These are phyloP conservation scores for Hordeum vulgare DNA, from an alignment of 176 grass and related monocot species.

Conservation along the genomic window MorexV3_pseudomolecules_assembly NC_058520.1:450121326-450121825, in stretches of 20 bases:
- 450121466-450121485: no score
- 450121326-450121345: no score
- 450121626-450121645: not conserved
- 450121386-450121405: no score
- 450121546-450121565: not conserved
- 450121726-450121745: not conserved
- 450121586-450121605: not conserved
- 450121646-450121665: not conserved
- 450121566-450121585: not conserved
- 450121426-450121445: no score
- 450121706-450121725: not conserved
- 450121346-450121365: no score
- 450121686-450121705: not conserved
- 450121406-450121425: no score
- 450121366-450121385: no score
- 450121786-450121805: slow-evolving; percentile 10
- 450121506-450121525: no score
- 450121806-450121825: no score
- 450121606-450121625: not conserved
- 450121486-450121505: no score
- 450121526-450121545: no score
- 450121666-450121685: not conserved
- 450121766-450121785: not conserved
- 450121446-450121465: no score
- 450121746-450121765: not conserved